A percentile compares a stretch with the other conserved stretches of the same genome.
Conservation (phyloP, 805 yeast species). For the Jamesozyma jinghongensis region DNA sequence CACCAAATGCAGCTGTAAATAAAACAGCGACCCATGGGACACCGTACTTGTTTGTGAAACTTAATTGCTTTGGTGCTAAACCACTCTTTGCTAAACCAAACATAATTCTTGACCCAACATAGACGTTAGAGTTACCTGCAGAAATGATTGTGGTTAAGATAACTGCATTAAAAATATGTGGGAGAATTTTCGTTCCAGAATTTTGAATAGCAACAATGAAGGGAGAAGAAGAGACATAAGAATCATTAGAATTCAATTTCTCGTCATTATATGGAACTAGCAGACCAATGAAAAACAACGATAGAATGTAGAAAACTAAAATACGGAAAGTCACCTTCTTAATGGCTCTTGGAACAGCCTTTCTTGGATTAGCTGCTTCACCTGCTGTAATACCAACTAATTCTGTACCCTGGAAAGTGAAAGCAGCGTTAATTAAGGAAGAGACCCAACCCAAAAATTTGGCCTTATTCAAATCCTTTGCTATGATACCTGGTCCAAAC, state of each 20-base stretch:
- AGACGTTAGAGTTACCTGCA: constrained; percentile 72
- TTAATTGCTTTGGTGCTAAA: constrained; percentile 48
- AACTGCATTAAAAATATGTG: constrained; percentile 65
- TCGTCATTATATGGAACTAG: constrained; percentile 63
- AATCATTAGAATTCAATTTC: constrained; percentile 30
- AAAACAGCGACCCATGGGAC: constrained; percentile 54
- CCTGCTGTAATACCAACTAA: constrained; percentile 69
- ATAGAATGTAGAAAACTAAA: constrained; percentile 52
- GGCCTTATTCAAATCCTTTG: constrained; percentile 40
- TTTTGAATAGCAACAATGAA: constrained; percentile 63
- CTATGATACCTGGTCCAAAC: constrained; percentile 57
- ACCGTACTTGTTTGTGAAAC: constrained; percentile 44
- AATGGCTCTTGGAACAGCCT: constrained; percentile 63
- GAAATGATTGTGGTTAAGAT: constrained; percentile 58
- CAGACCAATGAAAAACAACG: constrained; percentile 60
- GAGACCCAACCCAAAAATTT: constrained; percentile 62
- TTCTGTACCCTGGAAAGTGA: constrained; percentile 75
- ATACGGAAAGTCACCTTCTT: constrained; percentile 61
- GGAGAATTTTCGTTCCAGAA: constrained; percentile 57
- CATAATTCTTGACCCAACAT: constrained; percentile 60
- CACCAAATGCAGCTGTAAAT: constrained; percentile 52
- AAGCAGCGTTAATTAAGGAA: constrained; percentile 64
- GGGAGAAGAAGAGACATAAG: constrained; percentile 53
- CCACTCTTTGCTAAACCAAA: constrained; percentile 55
- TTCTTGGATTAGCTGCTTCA: constrained; percentile 61